Conservation (phyloP, 2,329 filamentous ascomycete genomes). For the Epichloe typhina region DNA sequence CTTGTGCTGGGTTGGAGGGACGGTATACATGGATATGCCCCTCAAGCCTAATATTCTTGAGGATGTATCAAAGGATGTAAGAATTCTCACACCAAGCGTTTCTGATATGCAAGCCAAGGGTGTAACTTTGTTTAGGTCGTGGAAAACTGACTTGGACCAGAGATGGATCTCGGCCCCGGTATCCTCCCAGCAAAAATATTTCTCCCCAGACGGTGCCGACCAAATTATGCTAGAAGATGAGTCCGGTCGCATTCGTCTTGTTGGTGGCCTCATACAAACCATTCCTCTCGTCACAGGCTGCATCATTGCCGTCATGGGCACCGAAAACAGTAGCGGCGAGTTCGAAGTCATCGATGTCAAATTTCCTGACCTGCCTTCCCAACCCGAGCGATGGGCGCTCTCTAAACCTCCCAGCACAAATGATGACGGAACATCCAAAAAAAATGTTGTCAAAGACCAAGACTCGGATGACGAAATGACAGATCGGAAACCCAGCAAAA, state of each 20-base stretch:
- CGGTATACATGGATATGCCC: conserved; percentile 94
- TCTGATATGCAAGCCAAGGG: too few relatives aligned
- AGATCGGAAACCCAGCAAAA: conserved; percentile 31
- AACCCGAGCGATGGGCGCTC: conserved; percentile 67
- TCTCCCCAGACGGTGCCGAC: conserved; percentile 43
- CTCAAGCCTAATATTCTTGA: conserved; percentile 93
- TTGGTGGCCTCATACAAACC: conserved; percentile 54
- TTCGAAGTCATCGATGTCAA: conserved; percentile 87
- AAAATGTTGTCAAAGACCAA: conserved; percentile 26
- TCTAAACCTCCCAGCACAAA: conserved; percentile 32
- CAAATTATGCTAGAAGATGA: conserved; percentile 90
- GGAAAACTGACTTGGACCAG: conserved; percentile 25
- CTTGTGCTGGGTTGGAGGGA: conserved; percentile 89
- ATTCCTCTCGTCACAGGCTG: conserved; percentile 79
- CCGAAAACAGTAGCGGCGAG: conserved; percentile 82
- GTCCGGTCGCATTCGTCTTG: conserved; percentile 72
- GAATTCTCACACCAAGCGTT: conserved; percentile 10
- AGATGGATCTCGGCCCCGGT: conserved; percentile 82
- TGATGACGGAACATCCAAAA: conserved; percentile 17
- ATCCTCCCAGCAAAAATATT: conserved; percentile 62
- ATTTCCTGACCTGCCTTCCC: conserved; percentile 72
- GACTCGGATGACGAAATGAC: conserved; percentile 42
- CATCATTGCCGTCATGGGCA: conserved; percentile 88
- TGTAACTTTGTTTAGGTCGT: too few relatives aligned
- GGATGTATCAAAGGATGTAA: conserved; percentile 82